Base-by-base conservation (phyloP, 805 yeast genomes). In the Zygosaccharomyces lentus region DNA sequence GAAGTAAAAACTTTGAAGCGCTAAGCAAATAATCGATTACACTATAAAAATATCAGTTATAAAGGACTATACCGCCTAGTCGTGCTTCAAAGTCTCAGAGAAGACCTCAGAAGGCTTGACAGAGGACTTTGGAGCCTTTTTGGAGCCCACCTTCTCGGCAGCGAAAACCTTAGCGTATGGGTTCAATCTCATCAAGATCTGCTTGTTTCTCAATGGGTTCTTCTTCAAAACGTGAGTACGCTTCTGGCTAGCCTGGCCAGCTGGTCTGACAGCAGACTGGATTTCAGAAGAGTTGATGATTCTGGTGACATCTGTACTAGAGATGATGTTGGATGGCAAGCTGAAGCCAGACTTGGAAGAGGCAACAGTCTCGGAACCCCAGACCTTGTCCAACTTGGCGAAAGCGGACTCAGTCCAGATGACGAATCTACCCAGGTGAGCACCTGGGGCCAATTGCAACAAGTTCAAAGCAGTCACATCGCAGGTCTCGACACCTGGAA, bases 371-470 rank as follows among this genome's bases (percentile, higher is more conserved):
- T 85, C 95, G 60, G 96, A 81, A 73, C 96, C 96, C 93, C 93
- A 93, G 80, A 93, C 87, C 59, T 89, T 78, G 82, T 93, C 99
- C 71, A 93, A 82, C 68, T 90, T 82, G 72, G 90, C 85, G 75
- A 93, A 89, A 72, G 99, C 99, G 72, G 88, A 78, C 81, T 90
- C 96, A 71, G 99, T 90, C 99, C 99, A 93, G 88, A 93, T 88
- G 70, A 93, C 85, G 70, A 93, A 93, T 84, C 99, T 90, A 81
- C 99, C 99, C 69, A 93, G 80, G 82, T 93, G 99, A 72, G 98
- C 96, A 85, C 99, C 99, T 76, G 99, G 99, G 67, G 99, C 99
- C 70, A 93, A 86, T 81, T 91, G 98, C 73, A 93, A 84, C 68
- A 93, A 81, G 79, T 93, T 93, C 69, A 93, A 82, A 71, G 90